A percentile compares a stretch with the other conserved stretches of the same genome.
phyloP scores from a whole-genome alignment of 768 basidiomycete genomes.

The Ephemerocybe angulata region DNA sequence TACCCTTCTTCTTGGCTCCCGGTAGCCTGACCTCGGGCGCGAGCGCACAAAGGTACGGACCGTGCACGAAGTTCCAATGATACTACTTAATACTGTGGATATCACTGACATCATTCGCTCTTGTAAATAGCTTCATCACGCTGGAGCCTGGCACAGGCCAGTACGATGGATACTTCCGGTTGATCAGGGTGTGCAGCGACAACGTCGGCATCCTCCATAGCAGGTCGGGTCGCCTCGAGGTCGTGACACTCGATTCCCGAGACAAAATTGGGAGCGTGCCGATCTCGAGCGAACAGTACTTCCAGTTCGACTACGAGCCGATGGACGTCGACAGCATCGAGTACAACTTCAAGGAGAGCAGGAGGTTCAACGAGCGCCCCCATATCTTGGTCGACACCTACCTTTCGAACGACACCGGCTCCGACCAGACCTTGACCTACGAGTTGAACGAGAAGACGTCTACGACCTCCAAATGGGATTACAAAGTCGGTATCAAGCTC shows the following conservation, averaged over 20 bases:
- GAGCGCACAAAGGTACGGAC: neutral
- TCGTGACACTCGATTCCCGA: neutral
- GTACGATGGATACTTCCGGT: neutral
- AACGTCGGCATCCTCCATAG: neutral
- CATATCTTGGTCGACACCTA: neutral
- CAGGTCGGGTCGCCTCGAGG: neutral
- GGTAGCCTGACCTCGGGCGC: neutral
- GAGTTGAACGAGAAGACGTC: constrained; percentile 1
- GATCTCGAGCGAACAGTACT: neutral
- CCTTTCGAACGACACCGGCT: neutral
- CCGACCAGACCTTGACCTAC: constrained; percentile 1
- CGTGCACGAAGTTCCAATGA: too few species aligned
- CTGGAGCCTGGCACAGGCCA: neutral
- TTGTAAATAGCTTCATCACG: neutral
- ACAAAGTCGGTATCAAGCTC: neutral
- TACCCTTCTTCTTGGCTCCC: neutral
- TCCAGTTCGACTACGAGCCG: neutral
- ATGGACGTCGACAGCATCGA: constrained; percentile 1
- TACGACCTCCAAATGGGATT: neutral
- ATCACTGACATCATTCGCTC: neutral
- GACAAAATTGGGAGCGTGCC: neutral
- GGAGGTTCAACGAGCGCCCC: neutral
- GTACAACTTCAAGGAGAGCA: constrained; percentile 3
- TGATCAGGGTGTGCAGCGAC: neutral
- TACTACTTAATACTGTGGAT: neutral